These are phyloP conservation scores for Camellia oleifera DNA, from an alignment of 179 eudicot genomes.

Conservation along the genomic window DNA sequence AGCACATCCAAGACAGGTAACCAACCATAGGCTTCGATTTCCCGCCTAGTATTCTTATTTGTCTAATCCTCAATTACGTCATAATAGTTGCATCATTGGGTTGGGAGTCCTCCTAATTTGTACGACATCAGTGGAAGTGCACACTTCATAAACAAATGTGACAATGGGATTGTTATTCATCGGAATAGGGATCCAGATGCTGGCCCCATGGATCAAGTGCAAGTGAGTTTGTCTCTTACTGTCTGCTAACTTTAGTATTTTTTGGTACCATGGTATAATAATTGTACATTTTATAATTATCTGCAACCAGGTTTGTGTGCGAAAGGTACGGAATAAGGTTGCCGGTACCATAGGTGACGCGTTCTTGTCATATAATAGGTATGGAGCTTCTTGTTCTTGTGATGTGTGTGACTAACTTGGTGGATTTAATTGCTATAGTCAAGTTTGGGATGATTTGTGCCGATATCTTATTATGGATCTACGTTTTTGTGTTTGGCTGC, in stretches of 20 bases:
- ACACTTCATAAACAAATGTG: conserved; percentile 92
- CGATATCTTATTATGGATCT: not conserved
- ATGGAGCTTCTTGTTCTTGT: not conserved
- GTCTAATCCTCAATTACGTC: conserved; percentile 3
- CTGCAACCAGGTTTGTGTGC: conserved; percentile 62
- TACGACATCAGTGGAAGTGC: conserved; percentile 98
- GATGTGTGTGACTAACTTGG: not conserved
- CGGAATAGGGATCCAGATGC: conserved; percentile 89
- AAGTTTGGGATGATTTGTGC: not conserved
- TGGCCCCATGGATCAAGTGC: conserved; percentile 79
- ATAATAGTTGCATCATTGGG: conserved; percentile 70
- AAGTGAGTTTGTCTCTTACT: conserved; percentile 34
- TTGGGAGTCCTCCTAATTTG: conserved; percentile 75
- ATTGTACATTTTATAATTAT: not conserved
- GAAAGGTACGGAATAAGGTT: conserved; percentile 95
- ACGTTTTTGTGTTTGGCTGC: not conserved
- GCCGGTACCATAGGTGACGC: conserved; percentile 84
- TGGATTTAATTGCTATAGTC: not conserved
- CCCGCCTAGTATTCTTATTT: not conserved
- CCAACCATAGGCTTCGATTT: conserved; percentile 6
- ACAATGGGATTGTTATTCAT: conserved; percentile 91
- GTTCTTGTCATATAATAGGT: conserved; percentile 68
- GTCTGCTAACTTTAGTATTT: not conserved
- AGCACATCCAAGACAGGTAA: conserved; percentile 96
- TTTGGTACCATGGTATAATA: not conserved